phyloP scores from a whole-genome alignment of 1,139 yeast genomes.

The Williopsis jadinii region DNA sequence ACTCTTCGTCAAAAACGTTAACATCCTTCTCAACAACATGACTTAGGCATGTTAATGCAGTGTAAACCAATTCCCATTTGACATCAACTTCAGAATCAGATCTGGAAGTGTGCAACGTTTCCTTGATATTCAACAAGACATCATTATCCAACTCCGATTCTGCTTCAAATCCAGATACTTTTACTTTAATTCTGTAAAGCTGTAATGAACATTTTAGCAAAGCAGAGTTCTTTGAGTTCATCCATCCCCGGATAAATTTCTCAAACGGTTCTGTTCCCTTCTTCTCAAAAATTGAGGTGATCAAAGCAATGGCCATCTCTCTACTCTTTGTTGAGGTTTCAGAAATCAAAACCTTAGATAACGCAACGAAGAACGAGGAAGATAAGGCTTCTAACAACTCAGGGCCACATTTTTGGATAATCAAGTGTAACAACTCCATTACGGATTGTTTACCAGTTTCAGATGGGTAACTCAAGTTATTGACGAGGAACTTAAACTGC shows the following conservation, averaged over 20 bases:
- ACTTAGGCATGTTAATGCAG: conserved; percentile 51
- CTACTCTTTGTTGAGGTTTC: conserved; percentile 81
- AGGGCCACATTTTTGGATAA: conserved; percentile 59
- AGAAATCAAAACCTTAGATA: conserved; percentile 69
- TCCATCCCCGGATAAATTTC: conserved; percentile 62
- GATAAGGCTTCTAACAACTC: conserved; percentile 58
- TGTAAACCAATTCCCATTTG: conserved; percentile 75
- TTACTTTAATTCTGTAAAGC: conserved; percentile 58
- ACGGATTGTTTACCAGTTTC: conserved; percentile 86
- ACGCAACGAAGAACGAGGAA: conserved; percentile 73
- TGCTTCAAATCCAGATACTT: conserved; percentile 39
- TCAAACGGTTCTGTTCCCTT: conserved; percentile 45
- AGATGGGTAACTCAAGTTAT: conserved; percentile 79
- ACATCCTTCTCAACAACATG: conserved; percentile 21
- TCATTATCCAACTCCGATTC: conserved; percentile 28
- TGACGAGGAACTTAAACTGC: conserved; percentile 77
- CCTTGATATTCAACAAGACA: conserved; percentile 32
- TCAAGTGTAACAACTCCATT: conserved; percentile 73
- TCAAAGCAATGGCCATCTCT: conserved; percentile 69
- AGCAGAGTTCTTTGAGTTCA: conserved; percentile 43
- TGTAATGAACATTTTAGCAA: conserved; percentile 74
- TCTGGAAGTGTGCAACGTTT: conserved; percentile 32
- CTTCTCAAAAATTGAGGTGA: conserved; percentile 49
- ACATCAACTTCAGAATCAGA: conserved; percentile 31
- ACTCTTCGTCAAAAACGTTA: conserved; percentile 25